Conservation (phyloP, 441 rosid species). For the Gossypium trilobum region DNA sequence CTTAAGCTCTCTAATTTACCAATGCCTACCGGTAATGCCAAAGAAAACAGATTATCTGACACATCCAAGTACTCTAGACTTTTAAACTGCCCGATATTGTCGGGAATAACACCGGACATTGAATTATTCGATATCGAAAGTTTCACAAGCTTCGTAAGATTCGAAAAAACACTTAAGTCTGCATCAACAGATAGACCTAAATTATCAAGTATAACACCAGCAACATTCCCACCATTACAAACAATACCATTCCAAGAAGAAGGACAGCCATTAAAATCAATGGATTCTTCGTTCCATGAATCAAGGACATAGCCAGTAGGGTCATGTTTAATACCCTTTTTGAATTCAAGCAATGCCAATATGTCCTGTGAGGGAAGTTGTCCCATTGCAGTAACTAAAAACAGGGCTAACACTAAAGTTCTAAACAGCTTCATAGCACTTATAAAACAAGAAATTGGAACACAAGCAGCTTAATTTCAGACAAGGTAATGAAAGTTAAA, state of each 20-base stretch:
- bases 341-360: constrained; percentile 80
- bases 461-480: no score
- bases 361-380: constrained; percentile 98
- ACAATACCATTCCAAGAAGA: constrained; percentile 92
- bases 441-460: no score
- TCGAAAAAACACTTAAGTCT: constrained; percentile 64
- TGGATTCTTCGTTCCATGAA: constrained; percentile 95
- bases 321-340: constrained; percentile 88
- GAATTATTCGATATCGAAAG: constrained; percentile 87
- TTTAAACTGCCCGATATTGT: constrained; percentile 46
- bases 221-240: constrained; percentile 83
- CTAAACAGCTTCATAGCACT: constrained; percentile 46
- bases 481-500: no score
- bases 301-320: constrained; percentile 81
- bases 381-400: constrained; percentile 49
- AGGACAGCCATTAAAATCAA: constrained; percentile 90
- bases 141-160: constrained; percentile 79
- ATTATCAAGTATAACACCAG: constrained; percentile 75
- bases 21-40: constrained; percentile 46
- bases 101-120: constrained; percentile 58
- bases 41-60: constrained; percentile 67
- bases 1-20: constrained; percentile 52
- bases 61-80: constrained; percentile 73
- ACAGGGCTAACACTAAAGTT: constrained; percentile 37
- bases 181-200: constrained; percentile 67